Percentiles rank a stretch among this genome's conserved stretches.
Evolutionary conservation across 2,329 filamentous ascomycete species (phyloP).

Genomic region (Apiospora koreana): DNA sequence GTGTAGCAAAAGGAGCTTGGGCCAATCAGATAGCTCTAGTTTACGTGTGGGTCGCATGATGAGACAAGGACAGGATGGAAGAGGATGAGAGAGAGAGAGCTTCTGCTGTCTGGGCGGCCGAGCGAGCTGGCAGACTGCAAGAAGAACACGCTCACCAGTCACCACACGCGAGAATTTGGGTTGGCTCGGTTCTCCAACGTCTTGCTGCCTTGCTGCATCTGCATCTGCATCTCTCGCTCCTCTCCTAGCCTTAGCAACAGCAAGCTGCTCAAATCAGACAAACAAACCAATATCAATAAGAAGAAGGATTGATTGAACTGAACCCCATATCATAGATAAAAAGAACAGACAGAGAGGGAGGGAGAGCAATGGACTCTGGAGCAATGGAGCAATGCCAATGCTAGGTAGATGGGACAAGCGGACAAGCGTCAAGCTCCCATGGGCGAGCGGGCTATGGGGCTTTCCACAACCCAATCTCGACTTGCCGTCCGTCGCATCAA

Average conservation of each 20-base stretch:
- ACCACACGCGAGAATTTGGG: not conserved
- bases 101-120: not conserved
- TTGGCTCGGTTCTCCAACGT: not conserved
- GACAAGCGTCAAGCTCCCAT: conserved; percentile 1
- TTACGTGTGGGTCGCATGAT: conserved; percentile 10
- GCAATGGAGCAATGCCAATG: too few species aligned
- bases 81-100: not conserved
- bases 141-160: not conserved
- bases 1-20: conserved; percentile 11
- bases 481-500: conserved; percentile 9
- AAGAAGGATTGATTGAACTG: not conserved
- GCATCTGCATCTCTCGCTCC: not conserved
- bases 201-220: not conserved
- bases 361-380: too few species aligned
- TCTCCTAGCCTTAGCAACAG: not conserved
- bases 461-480: conserved; percentile 7
- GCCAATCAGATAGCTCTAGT: not conserved
- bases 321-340: not conserved
- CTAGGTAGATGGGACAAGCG: not conserved
- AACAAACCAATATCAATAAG: not conserved
- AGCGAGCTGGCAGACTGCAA: not conserved
- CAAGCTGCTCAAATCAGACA: not conserved
- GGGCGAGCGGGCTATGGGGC: not conserved
- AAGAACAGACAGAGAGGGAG: not conserved
- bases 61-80: conserved; percentile 13